Conservation (phyloP, 163 green algal genomes). For the Scenedesmus sp. region DNA sequence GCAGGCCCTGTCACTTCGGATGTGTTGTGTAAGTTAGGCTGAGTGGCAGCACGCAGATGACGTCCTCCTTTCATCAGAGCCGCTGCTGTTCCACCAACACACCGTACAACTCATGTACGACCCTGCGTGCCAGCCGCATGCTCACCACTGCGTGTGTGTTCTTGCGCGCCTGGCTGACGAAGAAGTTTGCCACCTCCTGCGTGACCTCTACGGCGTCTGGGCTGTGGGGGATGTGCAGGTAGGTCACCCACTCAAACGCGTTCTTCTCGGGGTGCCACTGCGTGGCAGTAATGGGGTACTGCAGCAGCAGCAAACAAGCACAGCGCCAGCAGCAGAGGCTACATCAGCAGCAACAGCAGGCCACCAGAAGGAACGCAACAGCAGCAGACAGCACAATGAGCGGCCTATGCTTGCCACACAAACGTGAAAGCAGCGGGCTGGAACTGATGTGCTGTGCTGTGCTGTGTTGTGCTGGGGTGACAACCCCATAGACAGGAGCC, state of each 20-base stretch:
- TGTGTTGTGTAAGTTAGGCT: neutral
- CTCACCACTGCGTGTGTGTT: conserved; percentile 77
- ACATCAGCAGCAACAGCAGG: neutral
- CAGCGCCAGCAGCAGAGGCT: neutral
- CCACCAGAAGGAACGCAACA: neutral
- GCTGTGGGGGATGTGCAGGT: conserved; percentile 87
- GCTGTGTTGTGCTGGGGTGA: neutral
- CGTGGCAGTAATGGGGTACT: conserved; percentile 83
- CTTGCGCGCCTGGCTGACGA: conserved; percentile 78
- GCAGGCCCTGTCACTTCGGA: neutral
- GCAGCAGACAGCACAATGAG: neutral
- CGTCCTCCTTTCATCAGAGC: neutral
- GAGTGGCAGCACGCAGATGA: neutral
- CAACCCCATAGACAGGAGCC: too few relatives aligned
- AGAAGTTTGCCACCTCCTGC: conserved; percentile 85
- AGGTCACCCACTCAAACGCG: conserved; percentile 85
- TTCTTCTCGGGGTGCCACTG: conserved; percentile 95
- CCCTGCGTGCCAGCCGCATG: neutral
- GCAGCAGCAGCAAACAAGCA: neutral
- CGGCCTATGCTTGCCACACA: neutral
- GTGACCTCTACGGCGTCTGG: conserved; percentile 74
- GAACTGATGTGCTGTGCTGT: too few relatives aligned
- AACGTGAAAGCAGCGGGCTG: neutral
- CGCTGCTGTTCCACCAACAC: neutral
- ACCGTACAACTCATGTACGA: neutral